These are phyloP conservation scores for Pholiota molesta DNA, from an alignment of 768 basidiomycete species.

Conservation along the genomic window DNA sequence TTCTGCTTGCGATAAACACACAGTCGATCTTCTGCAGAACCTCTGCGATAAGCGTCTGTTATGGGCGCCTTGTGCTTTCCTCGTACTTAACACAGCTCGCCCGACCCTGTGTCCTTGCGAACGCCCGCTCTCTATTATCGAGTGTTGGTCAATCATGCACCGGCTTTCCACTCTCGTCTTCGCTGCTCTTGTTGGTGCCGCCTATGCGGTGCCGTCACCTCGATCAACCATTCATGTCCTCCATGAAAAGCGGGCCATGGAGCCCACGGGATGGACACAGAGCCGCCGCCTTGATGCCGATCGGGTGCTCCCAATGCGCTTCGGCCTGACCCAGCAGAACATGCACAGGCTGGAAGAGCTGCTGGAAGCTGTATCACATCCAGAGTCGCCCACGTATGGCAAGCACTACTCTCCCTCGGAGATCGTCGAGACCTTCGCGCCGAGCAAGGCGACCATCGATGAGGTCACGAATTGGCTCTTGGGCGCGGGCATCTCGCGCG, in stretches of 20 bases:
- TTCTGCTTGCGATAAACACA: conserved; percentile 1
- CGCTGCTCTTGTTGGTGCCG: conserved; percentile 12
- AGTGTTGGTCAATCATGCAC: conserved; percentile 6
- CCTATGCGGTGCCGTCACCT: conserved; percentile 23
- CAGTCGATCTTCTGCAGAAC: neutral
- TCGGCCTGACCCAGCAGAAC: conserved; percentile 51
- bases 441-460: conserved; percentile 36
- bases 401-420: conserved; percentile 48
- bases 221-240: conserved; percentile 28
- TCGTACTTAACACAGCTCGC: neutral
- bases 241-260: conserved; percentile 31
- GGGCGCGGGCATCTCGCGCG: conserved; percentile 38
- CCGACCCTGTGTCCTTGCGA: neutral
- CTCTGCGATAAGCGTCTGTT: conserved; percentile 6
- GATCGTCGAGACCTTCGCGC: conserved; percentile 35
- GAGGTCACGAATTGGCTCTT: conserved; percentile 49
- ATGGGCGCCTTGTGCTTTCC: conserved; percentile 1
- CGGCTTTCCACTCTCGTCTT: conserved; percentile 1
- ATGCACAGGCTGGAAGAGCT: conserved; percentile 45
- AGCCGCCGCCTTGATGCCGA: conserved; percentile 27
- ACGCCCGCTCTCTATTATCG: neutral
- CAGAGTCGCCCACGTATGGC: conserved; percentile 50
- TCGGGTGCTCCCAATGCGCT: conserved; percentile 45
- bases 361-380: conserved; percentile 50
- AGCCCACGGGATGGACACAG: conserved; percentile 29